Conservation (phyloP, 768 basidiomycete genomes). For the Mrakia blollopis region DNA sequence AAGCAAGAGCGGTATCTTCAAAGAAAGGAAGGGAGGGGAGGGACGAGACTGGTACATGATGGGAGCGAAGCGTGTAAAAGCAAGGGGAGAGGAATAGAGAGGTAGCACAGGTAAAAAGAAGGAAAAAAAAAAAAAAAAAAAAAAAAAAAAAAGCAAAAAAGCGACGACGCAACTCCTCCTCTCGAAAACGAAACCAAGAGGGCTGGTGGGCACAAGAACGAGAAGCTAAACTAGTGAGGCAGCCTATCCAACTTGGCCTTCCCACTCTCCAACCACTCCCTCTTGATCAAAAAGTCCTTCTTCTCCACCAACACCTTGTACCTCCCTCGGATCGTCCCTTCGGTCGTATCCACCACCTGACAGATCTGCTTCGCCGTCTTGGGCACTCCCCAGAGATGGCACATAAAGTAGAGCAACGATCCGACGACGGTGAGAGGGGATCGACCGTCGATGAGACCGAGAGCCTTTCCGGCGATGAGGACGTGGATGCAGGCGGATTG, state of each 20-base stretch:
- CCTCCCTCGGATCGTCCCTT: constrained; percentile 80
- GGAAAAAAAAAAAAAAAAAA: not conserved
- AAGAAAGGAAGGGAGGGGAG: too few relatives aligned
- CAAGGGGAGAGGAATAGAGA: too few relatives aligned
- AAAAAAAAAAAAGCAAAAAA: not conserved
- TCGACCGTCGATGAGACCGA: constrained; percentile 86
- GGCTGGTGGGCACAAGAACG: not conserved
- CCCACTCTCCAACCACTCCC: constrained; percentile 75
- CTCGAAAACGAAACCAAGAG: too few relatives aligned
- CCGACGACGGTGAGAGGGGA: constrained; percentile 98
- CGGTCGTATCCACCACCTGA: constrained; percentile 85
- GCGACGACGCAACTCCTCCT: not conserved
- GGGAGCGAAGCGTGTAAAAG: too few relatives aligned
- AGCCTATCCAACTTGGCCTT: constrained; percentile 38
- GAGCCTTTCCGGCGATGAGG: constrained; percentile 69
- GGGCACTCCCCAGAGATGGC: constrained; percentile 66
- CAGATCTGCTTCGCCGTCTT: constrained; percentile 82
- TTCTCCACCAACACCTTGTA: constrained; percentile 72
- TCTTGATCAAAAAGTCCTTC: constrained; percentile 72
- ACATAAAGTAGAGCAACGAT: constrained; percentile 90
- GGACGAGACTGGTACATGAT: too few relatives aligned
- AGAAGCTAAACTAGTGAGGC: constrained; percentile 22
- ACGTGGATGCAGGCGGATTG: constrained; percentile 79
- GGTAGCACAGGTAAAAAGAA: too few relatives aligned
- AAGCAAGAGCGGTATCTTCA: too few relatives aligned